Evolutionary conservation across 2,329 filamentous ascomycete genomes (phyloP), one percentile per base, ranked within the genome.

Genomic region (Aspergillus chevalieri): DNA sequence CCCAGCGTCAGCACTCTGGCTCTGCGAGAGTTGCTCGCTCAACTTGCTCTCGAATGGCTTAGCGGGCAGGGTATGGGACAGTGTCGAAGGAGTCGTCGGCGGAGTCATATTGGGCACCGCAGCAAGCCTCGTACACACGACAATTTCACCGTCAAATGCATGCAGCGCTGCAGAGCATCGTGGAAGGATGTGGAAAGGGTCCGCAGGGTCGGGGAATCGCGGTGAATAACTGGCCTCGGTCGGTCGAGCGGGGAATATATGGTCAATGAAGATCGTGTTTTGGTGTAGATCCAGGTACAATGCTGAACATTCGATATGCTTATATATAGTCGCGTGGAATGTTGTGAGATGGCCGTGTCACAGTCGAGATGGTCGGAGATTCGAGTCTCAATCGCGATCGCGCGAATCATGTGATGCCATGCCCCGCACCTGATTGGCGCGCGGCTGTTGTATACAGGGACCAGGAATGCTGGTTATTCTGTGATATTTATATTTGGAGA

Each of bases 11-110:
- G 8, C 38, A 46, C 49, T 38, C 47, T 55, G 54, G 48, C 53
- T 56, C 44, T 66, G 64, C 30, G 55, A 61, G 36, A 70, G 55
- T 54, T 70, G 67, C 52, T 69, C 65, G 50, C 64, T 69, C 33
- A 70, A 58, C 44, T 65, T 65, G 59, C 67, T 69, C 49, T 67
- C 65, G 47, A 68, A 66, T 26, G 57, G 56, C 22, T 48, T 47
- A 24, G 52, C 34, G 43, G 57, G 51, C 38, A 55, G 33, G 47
- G 44, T 62, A 47, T 57, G 60, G 45, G 59, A 56, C 39, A 59
- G 36, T 21, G 49, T 50, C 5, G 58, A 58, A 12, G 60, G 46
- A 30, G 49, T 49, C 9, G 45, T 57, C n/a, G 56, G 59, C 30
- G 57, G 50, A 47, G 57, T 52, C 58, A 57, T 58, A 19, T 53